Evolutionary conservation across 345 rosid genomes (phyloP), one percentile per base, ranked within the genome.

Genomic region (Dipteronia dyeriana): DNA sequence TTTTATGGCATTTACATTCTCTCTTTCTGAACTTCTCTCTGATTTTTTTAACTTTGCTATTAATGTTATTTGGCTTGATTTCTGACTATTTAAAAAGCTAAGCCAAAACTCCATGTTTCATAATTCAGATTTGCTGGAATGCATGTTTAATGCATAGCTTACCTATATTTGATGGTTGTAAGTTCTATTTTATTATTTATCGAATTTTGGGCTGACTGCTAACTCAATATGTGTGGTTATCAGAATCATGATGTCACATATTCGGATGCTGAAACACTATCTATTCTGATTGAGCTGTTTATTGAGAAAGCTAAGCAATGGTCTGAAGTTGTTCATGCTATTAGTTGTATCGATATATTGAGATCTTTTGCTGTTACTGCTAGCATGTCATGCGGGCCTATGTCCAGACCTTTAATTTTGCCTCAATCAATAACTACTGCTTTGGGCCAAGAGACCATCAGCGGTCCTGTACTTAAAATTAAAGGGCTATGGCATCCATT

Each of bases 401-500:
- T 90, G 91, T 82, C 86, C 43, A 89, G 91, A 78, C 97, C 99
- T 70, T 78, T 82, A 77, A 75, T 91, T 9, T 85, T 92, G 62
- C 89, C 96, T 0, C 88, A 68, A 43, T 85, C 92, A 71, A 85
- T 80, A 82, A 20, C 43, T 51, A 73, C 73, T 9, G 47, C 75
- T 71, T 75, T 81, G 57, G 82, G 72, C 74, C 78, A 79, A 71
- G 88, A 83, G 49, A 73, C 56, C 39, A 80, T 51, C 39, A 80
- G 84, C 68, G 92, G 89, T 56, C 92, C 99, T 10, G 59, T 89
- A 54, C 91, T 95, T 64, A 86, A 86, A 81, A 84, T 91, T 39
- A 84, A 84, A 83, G 96, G 97, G 60, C 88, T 95, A 43, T 95
- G 99, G 98, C 99, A 95, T 84, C 98, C 97, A 19, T 91, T 86